Conservation (phyloP, 257 asterid genomes). For the Primulina eburnea region DNA sequence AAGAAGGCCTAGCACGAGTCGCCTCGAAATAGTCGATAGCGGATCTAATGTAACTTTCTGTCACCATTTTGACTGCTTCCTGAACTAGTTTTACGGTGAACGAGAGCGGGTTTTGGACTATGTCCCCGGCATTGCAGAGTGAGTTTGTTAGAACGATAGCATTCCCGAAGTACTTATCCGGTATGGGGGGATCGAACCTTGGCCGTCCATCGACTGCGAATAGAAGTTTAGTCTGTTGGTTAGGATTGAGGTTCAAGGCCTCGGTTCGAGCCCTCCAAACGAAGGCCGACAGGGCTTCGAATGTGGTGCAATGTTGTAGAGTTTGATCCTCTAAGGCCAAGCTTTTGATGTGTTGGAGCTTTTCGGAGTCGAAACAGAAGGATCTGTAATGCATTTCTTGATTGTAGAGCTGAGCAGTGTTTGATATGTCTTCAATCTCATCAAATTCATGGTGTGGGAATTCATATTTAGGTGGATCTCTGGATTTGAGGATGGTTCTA, state of each 20-base stretch:
- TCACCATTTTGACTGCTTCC: conserved; percentile 66
- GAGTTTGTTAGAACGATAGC: conserved; percentile 77
- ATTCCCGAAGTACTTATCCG: conserved; percentile 72
- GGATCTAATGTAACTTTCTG: conserved; percentile 70
- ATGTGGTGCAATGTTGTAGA: conserved; percentile 61
- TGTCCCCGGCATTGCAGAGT: conserved; percentile 54
- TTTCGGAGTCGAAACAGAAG: conserved; percentile 66
- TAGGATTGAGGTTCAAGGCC: conserved; percentile 60
- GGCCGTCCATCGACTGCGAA: conserved; percentile 84
- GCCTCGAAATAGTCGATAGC: conserved; percentile 79
- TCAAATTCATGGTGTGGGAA: conserved; percentile 76
- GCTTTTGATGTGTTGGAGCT: conserved; percentile 49
- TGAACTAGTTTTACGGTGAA: conserved; percentile 56
- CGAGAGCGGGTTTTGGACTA: conserved; percentile 52
- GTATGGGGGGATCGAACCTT: conserved; percentile 67
- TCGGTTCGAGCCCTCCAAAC: conserved; percentile 70
- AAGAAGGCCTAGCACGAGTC: conserved; percentile 71
- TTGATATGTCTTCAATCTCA: conserved; percentile 63
- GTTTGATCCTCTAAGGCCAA: conserved; percentile 51
- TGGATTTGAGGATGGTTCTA: conserved; percentile 58
- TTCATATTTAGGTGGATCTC: conserved; percentile 62
- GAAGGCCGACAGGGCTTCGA: conserved; percentile 82
- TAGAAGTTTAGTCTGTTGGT: conserved; percentile 75
- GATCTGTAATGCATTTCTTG: conserved; percentile 65
- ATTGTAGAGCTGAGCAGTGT: conserved; percentile 50